Conservation (phyloP, 2,329 filamentous ascomycete species). For the Ilyonectria sp. region DNA sequence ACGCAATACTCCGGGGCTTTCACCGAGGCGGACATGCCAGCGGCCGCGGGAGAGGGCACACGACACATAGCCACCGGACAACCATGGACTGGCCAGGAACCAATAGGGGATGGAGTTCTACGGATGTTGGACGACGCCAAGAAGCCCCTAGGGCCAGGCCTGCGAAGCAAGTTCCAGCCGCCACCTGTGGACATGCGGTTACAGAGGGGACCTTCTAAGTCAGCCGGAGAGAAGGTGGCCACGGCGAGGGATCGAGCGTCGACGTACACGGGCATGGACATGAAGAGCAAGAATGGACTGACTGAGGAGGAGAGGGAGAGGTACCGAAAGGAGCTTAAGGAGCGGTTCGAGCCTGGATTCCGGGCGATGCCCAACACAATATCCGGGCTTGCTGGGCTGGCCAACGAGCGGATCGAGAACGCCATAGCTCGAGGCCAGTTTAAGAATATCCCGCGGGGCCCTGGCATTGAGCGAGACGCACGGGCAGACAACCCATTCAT, state of each 20-base stretch:
- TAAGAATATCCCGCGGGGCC: conserved; percentile 84
- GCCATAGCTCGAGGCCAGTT: conserved; percentile 95
- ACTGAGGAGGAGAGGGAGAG: conserved; percentile 81
- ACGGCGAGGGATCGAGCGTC: conserved; percentile 71
- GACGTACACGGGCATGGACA: conserved; percentile 65
- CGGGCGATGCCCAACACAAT: conserved; percentile 83
- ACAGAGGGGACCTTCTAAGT: conserved; percentile 56
- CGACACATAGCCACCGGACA: conserved; percentile 76
- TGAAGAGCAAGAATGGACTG: conserved; percentile 66
- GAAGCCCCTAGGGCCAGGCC: conserved; percentile 73
- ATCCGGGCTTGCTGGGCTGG: conserved; percentile 83
- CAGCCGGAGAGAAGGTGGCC: conserved; percentile 64
- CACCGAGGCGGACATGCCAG: conserved; percentile 62
- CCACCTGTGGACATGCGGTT: conserved; percentile 69
- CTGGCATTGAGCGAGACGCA: conserved; percentile 84
- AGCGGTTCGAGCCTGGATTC: conserved; percentile 82
- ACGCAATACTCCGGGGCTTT: conserved; percentile 65
- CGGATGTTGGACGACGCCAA: conserved; percentile 88
- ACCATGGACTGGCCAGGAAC: conserved; percentile 86
- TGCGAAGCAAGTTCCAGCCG: conserved; percentile 63
- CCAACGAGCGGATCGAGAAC: conserved; percentile 93
- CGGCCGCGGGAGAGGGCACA: conserved; percentile 77
- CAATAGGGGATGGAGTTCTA: conserved; percentile 80
- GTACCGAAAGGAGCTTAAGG: conserved; percentile 80
- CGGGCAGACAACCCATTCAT: conserved; percentile 90